Evolutionary conservation across 2,329 filamentous ascomycete species (phyloP).

Genomic region (Aspergillus puulaauensis): DNA sequence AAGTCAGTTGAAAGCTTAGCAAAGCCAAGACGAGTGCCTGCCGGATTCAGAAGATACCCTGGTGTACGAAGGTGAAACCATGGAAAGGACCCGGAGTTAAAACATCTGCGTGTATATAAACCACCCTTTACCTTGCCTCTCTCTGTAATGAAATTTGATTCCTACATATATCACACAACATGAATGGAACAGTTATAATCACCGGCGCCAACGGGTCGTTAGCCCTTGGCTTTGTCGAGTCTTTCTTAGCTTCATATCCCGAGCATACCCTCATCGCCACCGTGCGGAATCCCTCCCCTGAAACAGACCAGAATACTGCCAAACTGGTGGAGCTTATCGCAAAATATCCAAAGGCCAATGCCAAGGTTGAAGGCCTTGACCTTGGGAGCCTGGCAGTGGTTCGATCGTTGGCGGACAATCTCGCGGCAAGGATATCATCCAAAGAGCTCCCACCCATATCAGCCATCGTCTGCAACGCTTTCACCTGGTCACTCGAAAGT

Average conservation of each 20-base stretch:
- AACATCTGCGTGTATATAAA: neutral
- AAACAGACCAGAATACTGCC: conserved; percentile 27
- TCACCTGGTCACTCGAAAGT: conserved; percentile 37
- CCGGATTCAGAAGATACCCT: neutral
- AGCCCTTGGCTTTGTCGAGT: conserved; percentile 27
- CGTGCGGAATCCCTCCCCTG: conserved; percentile 28
- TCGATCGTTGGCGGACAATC: conserved; percentile 31
- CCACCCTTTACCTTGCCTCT: neutral
- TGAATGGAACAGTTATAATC: conserved; percentile 27
- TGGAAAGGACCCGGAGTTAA: too few species aligned
- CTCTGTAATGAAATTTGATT: neutral
- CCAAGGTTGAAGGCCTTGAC: conserved; percentile 37
- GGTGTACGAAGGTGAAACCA: neutral
- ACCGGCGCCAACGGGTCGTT: conserved; percentile 36
- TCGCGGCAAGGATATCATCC: conserved; percentile 25
- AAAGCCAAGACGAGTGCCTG: neutral
- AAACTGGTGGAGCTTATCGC: conserved; percentile 21
- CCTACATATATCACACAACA: neutral
- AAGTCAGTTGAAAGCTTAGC: neutral
- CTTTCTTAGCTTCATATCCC: conserved; percentile 24
- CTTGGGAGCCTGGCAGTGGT: conserved; percentile 36
- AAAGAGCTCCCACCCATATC: conserved; percentile 32
- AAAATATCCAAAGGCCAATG: conserved; percentile 22
- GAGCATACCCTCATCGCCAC: conserved; percentile 26
- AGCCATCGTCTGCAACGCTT: conserved; percentile 45